Conservation (phyloP, 768 basidiomycete species). For the Hortiboletus campestris region DNA sequence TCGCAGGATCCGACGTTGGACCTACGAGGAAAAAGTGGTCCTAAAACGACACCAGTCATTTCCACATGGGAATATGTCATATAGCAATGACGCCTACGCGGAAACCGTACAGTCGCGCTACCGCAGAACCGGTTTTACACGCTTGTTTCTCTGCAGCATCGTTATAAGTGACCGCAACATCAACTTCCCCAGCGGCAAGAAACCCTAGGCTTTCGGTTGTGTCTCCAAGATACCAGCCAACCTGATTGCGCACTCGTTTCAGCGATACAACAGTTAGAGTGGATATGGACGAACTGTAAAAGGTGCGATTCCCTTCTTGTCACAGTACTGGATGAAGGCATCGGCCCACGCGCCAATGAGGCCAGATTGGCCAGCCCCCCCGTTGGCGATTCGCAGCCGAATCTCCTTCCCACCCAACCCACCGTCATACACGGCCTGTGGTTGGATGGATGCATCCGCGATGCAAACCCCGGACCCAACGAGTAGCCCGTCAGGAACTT, state of each 20-base stretch:
- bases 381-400: conserved; percentile 47
- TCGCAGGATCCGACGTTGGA: conserved; percentile 46
- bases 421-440: conserved; percentile 39
- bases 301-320: conserved; percentile 23
- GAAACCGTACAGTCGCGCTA: conserved; percentile 42
- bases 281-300: conserved; percentile 31
- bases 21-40: conserved; percentile 55
- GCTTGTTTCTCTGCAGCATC: conserved; percentile 46
- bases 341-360: conserved; percentile 48
- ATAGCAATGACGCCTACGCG: conserved; percentile 32
- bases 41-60: conserved; percentile 20
- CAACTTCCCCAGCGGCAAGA: conserved; percentile 42
- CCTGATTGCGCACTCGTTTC: conserved; percentile 28
- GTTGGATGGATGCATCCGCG: conserved; percentile 9
- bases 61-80: neutral
- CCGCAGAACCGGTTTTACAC: conserved; percentile 31
- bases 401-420: conserved; percentile 34
- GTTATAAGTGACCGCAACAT: conserved; percentile 54
- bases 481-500: neutral
- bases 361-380: conserved; percentile 52
- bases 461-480: neutral
- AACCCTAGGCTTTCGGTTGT: conserved; percentile 49
- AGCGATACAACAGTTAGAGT: neutral
- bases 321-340: conserved; percentile 39
- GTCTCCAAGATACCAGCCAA: conserved; percentile 57